Evolutionary conservation across 208 protist species (phyloP).

Genomic region (Balamuthia mandrillaris): DNA sequence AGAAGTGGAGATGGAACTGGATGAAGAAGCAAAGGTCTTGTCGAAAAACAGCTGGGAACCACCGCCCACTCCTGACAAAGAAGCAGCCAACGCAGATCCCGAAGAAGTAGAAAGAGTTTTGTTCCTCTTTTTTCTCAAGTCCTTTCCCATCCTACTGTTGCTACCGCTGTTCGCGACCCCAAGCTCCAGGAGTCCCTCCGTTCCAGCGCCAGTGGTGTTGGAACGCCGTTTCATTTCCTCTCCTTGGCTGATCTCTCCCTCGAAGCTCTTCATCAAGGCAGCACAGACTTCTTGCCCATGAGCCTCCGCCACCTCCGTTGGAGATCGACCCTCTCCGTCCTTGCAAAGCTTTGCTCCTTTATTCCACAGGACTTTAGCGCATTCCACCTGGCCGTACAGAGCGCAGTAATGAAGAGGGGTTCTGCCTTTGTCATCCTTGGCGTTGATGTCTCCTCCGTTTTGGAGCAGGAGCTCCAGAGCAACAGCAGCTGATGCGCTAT

Average conservation of each 20-base stretch:
- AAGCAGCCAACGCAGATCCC: no score
- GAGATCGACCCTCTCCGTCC: neutral
- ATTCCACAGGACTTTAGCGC: neutral
- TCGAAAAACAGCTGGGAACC: no score
- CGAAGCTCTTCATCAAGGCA: neutral
- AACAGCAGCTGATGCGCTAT: neutral
- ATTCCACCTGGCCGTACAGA: neutral
- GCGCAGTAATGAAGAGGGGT: constrained; percentile 15
- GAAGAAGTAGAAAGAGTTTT: no score
- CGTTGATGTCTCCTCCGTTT: neutral
- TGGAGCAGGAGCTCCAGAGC: constrained; percentile 19
- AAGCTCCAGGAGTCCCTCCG: no score
- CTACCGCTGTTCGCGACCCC: no score
- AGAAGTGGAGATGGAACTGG: no score
- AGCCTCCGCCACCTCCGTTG: neutral
- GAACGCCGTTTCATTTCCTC: neutral
- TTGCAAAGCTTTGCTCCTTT: neutral
- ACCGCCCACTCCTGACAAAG: no score
- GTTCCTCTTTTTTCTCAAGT: no score
- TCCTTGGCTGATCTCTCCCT: no score
- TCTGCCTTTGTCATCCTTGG: neutral
- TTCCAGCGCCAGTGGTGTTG: no score
- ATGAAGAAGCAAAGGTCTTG: no score
- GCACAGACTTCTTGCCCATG: neutral
- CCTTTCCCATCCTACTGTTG: no score